These are phyloP conservation scores for Pittosporum tobira DNA, from an alignment of 129 eudicot species.

Conservation along the genomic window DNA sequence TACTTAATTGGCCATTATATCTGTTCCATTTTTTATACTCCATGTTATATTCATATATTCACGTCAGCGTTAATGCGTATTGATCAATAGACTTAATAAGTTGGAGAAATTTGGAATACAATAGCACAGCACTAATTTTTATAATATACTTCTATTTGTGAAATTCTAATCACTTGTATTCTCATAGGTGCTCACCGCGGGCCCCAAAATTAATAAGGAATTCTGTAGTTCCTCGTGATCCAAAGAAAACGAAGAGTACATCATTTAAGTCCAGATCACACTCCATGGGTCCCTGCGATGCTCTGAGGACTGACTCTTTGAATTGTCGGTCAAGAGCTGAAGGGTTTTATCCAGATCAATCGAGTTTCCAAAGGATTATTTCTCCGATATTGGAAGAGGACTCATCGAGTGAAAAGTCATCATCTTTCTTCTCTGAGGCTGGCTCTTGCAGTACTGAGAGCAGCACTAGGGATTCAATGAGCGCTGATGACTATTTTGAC, in stretches of 20 bases:
- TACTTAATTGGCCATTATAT: too few relatives aligned
- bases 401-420: slow-evolving; percentile 53
- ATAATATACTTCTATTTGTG: neutral
- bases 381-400: slow-evolving; percentile 37
- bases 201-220: slow-evolving; percentile 71
- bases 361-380: slow-evolving; percentile 11
- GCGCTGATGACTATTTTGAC: slow-evolving; percentile 40
- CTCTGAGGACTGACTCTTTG: slow-evolving; percentile 4
- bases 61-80: too few relatives aligned
- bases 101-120: too few relatives aligned
- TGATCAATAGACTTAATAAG: too few relatives aligned
- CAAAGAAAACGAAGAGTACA: slow-evolving; percentile 22
- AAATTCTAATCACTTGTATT: neutral
- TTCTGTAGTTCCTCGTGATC: slow-evolving; percentile 31
- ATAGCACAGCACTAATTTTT: too few relatives aligned
- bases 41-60: too few relatives aligned
- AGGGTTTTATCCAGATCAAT: slow-evolving; percentile 9
- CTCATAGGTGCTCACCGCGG: slow-evolving; percentile 72
- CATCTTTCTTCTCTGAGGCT: slow-evolving; percentile 51
- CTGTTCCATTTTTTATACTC: too few relatives aligned
- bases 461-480: slow-evolving; percentile 35
- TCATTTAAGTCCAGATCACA: slow-evolving; percentile 20
- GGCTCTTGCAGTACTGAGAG: slow-evolving; percentile 58
- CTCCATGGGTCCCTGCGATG: slow-evolving; percentile 25
- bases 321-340: neutral